Conservation (phyloP, 768 basidiomycete genomes). For the Lentinula detonsa region DNA sequence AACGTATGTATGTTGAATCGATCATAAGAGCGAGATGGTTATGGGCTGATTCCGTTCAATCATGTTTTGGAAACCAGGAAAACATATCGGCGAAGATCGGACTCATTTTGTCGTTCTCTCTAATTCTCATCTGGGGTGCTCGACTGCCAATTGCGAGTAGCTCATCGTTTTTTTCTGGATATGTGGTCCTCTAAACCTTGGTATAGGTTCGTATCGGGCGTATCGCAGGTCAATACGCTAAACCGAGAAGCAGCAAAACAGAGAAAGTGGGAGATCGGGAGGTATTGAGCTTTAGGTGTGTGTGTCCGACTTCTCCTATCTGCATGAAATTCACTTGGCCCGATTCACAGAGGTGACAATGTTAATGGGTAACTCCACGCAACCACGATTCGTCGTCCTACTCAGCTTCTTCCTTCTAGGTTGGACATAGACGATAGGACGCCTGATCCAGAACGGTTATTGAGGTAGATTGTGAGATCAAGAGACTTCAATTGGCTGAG, state of each 20-base stretch:
- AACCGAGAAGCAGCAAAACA: conserved; percentile 80
- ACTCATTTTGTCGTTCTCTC: conserved; percentile 89
- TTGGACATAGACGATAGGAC: conserved; percentile 71
- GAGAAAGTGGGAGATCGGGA: conserved; percentile 74
- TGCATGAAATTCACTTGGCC: not conserved
- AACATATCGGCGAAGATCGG: conserved; percentile 87
- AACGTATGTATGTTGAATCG: conserved; percentile 42
- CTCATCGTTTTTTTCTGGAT: not conserved
- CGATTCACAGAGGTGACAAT: conserved; percentile 75
- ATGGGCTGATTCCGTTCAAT: not conserved
- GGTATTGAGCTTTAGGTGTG: conserved; percentile 82
- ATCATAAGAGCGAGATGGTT: not conserved
- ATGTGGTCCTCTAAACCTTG: not conserved
- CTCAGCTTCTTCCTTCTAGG: conserved; percentile 24
- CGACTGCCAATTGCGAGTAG: conserved; percentile 81
- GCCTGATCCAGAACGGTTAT: conserved; percentile 85
- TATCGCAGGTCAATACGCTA: conserved; percentile 96
- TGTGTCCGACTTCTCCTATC: conserved; percentile 1
- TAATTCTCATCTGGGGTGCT: conserved; percentile 92
- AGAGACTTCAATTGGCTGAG: not conserved
- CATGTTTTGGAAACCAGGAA: conserved; percentile 38
- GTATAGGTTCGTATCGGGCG: conserved; percentile 73
- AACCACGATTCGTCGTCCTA: not conserved
- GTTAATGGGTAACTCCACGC: conserved; percentile 68
- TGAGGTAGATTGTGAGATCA: conserved; percentile 43